Conservation (phyloP, 768 basidiomycete species). For the Panaeolus cyanescens region DNA sequence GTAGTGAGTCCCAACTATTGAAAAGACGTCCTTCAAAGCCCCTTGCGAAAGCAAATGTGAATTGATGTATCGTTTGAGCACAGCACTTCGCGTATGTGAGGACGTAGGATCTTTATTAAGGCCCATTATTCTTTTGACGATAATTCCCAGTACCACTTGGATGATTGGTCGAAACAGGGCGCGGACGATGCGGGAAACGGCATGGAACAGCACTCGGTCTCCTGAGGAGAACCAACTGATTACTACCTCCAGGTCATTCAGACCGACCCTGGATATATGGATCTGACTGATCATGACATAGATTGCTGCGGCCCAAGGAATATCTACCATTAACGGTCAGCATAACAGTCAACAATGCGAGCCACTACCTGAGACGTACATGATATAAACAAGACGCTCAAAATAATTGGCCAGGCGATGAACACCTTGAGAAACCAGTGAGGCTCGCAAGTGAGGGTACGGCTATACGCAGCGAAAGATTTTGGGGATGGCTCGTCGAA, state of each 20-base stretch:
- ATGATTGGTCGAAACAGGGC: constrained; percentile 37
- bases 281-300: constrained; percentile 40
- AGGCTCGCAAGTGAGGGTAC: constrained; percentile 35
- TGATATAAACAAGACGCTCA: constrained; percentile 31
- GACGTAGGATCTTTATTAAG: constrained; percentile 28
- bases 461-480: constrained; percentile 40
- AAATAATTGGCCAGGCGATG: constrained; percentile 42
- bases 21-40: constrained; percentile 36
- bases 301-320: constrained; percentile 44
- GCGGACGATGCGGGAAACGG: constrained; percentile 39
- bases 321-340: constrained; percentile 23
- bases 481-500: constrained; percentile 38
- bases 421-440: constrained; percentile 31
- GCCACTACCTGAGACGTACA: constrained; percentile 20
- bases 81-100: constrained; percentile 29
- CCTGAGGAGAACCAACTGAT: constrained; percentile 46
- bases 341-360: background rate
- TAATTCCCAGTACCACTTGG: constrained; percentile 38
- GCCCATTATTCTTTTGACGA: constrained; percentile 42
- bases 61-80: constrained; percentile 41
- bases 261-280: constrained; percentile 18
- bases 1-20: constrained; percentile 48
- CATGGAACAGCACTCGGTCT: constrained; percentile 39
- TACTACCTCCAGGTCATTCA: constrained; percentile 39
- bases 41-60: constrained; percentile 35